Evolutionary conservation across 257 asterid species (phyloP).

Genomic region (Salvia miltiorrhiza): DNA sequence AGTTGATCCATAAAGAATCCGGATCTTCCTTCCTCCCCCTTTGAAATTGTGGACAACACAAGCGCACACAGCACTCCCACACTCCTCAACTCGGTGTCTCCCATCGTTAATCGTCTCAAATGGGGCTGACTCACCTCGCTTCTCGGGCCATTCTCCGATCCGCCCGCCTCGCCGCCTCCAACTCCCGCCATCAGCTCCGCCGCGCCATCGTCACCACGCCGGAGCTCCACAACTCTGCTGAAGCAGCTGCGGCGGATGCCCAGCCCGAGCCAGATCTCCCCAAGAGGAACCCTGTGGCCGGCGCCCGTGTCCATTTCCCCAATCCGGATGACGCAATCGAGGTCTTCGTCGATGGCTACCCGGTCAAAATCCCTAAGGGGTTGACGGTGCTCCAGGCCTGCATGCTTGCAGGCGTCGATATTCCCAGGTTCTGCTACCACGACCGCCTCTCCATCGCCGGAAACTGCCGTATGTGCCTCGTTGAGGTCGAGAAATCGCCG

Average conservation of each 20-base stretch:
- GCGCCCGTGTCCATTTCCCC: constrained; percentile 74
- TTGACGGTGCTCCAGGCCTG: constrained; percentile 97
- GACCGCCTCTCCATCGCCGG: constrained; percentile 88
- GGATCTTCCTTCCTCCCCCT: background rate
- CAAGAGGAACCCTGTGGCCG: constrained; percentile 61
- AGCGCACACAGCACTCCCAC: constrained; percentile 1
- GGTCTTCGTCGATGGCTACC: constrained; percentile 88
- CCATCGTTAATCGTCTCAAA: constrained; percentile 21
- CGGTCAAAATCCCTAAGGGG: constrained; percentile 89
- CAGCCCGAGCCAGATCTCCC: constrained; percentile 67
- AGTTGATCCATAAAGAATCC: constrained; percentile 1
- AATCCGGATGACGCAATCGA: constrained; percentile 86
- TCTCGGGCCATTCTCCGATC: constrained; percentile 66
- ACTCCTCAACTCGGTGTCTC: constrained; percentile 9
- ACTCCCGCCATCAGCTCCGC: constrained; percentile 35
- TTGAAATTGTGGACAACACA: constrained; percentile 29
- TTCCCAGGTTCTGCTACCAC: constrained; percentile 88
- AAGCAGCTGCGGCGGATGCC: constrained; percentile 48
- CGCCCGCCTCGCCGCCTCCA: constrained; percentile 36
- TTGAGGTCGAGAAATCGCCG: constrained; percentile 95
- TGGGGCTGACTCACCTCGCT: constrained; percentile 76
- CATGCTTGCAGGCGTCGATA: constrained; percentile 84
- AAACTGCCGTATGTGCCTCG: constrained; percentile 95
- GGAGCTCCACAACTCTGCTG: constrained; percentile 65
- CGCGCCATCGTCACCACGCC: constrained; percentile 78